phyloP scores from a whole-genome alignment of 2,329 filamentous ascomycete species.

The Clonostachys rhizophaga region DNA sequence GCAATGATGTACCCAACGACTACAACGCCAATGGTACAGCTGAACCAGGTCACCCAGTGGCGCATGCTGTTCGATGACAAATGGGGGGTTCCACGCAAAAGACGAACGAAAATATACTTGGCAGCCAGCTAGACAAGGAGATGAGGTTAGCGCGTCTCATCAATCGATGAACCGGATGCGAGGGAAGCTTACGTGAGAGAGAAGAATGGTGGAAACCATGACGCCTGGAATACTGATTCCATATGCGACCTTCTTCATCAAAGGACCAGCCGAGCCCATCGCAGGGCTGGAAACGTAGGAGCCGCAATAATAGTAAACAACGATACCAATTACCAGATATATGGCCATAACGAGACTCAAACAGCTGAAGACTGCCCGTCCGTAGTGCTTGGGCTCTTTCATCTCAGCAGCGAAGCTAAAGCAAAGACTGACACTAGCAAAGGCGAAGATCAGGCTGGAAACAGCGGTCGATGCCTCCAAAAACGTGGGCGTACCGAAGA shows the following conservation, averaged over 20 bases:
- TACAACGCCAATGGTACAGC: conserved; percentile 14
- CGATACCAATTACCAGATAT: conserved; percentile 61
- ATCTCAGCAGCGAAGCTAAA: conserved; percentile 47
- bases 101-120: conserved; percentile 17
- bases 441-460: conserved; percentile 68
- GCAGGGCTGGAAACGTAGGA: conserved; percentile 60
- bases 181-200: conserved; percentile 27
- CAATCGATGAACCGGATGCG: conserved; percentile 20
- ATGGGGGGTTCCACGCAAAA: conserved; percentile 18
- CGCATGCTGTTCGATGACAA: conserved; percentile 16
- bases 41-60: conserved; percentile 23
- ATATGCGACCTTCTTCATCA: conserved; percentile 63
- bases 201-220: conserved; percentile 26
- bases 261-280: conserved; percentile 55
- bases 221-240: conserved; percentile 69
- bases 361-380: conserved; percentile 55
- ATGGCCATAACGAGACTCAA: conserved; percentile 58
- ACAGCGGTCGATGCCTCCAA: conserved; percentile 56
- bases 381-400: conserved; percentile 40
- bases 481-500: conserved; percentile 29
- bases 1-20: conserved; percentile 19
- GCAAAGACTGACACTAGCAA: conserved; percentile 49
- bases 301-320: conserved; percentile 69
- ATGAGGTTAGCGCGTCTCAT: conserved; percentile 22
- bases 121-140: conserved; percentile 13